These are phyloP conservation scores for Phytopythium montanum DNA, from an alignment of 352 stramenopile species.

Conservation along the genomic window DNA sequence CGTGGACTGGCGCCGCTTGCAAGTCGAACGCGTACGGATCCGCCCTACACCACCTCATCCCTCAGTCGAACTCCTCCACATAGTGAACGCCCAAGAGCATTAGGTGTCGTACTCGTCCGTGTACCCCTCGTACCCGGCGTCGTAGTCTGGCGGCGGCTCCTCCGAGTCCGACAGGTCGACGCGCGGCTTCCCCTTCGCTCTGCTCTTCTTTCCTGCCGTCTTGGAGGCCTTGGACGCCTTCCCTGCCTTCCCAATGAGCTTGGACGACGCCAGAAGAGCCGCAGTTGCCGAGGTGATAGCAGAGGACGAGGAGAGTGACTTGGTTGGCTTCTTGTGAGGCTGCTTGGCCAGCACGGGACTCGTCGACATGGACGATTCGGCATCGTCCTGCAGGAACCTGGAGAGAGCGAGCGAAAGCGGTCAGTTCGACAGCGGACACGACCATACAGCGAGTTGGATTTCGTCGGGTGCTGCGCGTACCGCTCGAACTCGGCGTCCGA, in stretches of 20 bases:
- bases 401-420: background rate
- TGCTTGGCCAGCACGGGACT: background rate
- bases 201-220: constrained; percentile 19
- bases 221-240: constrained; percentile 16
- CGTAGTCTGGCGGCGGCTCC: constrained; percentile 56
- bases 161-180: constrained; percentile 40
- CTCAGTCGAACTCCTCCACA: background rate
- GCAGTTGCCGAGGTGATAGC: constrained; percentile 44
- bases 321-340: constrained; percentile 1
- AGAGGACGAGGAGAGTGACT: constrained; percentile 21
- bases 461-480: constrained; percentile 14
- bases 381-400: constrained; percentile 59
- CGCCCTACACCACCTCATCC: constrained; percentile 16
- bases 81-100: background rate
- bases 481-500: constrained; percentile 63
- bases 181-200: constrained; percentile 18
- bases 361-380: constrained; percentile 32
- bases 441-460: background rate
- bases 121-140: constrained; percentile 13
- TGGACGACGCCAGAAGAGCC: constrained; percentile 47
- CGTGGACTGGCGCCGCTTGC: constrained; percentile 23
- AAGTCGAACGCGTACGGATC: constrained; percentile 82
- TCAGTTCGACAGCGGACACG: no score
- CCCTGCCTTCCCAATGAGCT: constrained; percentile 20
- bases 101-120: background rate